Evolutionary conservation across 441 rosid species (phyloP), one percentile per base, ranked within the genome.

Genomic region (Rhodomyrtus psidioides): DNA sequence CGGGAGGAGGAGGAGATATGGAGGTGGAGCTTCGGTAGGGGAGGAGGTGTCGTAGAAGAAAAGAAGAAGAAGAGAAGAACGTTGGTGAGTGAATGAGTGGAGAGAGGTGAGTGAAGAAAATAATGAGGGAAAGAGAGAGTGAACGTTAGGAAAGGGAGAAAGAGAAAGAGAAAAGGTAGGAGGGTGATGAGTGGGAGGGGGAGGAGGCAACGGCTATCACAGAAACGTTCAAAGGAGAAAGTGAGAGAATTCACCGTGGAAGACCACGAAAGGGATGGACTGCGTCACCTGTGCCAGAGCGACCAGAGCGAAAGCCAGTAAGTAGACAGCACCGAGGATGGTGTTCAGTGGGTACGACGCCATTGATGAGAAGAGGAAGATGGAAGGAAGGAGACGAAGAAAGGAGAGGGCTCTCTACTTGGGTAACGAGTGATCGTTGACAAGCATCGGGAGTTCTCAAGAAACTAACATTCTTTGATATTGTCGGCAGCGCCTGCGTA

Each of bases 191-290:
- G n/a, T n/a, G n/a, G n/a, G n/a, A n/a, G n/a, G n/a, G n/a, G n/a
- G n/a, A n/a, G n/a, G n/a, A n/a, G n/a, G n/a, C n/a, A n/a, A n/a
- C n/a, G n/a, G n/a, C n/a, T n/a, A n/a, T n/a, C n/a, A n/a, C n/a
- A n/a, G n/a, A n/a, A 74, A 23, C 27, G n/a, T 59, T 30, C 57
- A 4, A 44, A 55, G 30, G 83, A 53, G 79, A 46, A 42, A 24
- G 12, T 10, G 58, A 83, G 58, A 83, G 82, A 55, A 55, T 27
- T 84, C 92, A 94, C 98, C 99, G 86, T 94, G 96, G 59, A 95
- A 89, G 82, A 96, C 98, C 17, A 96, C 87, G 93, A 95, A 96
- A 84, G 98, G 99, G 86, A 92, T 75, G 85, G 95, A 93, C 62
- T 86, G 87, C 24, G 93, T 57, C 81, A 89, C 21, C 28, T 91